phyloP scores from a whole-genome alignment of 768 basidiomycete species.

The Neoboletus brunneissimus region DNA sequence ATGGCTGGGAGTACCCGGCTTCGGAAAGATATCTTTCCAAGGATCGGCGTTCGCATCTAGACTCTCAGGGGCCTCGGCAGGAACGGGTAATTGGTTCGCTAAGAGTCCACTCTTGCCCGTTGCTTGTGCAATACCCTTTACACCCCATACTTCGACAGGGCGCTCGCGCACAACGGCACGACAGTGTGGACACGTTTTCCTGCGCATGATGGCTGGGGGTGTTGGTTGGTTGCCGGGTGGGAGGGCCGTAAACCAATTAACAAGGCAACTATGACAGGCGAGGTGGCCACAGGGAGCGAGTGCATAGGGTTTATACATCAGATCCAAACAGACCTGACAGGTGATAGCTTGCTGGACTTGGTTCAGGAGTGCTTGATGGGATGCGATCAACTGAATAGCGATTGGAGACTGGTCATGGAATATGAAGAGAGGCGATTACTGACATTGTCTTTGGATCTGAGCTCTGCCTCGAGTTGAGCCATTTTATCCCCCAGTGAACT shows the following conservation, averaged over 20 bases:
- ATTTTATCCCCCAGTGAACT: conserved; percentile 26
- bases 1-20: conserved; percentile 3
- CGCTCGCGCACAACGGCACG: conserved; percentile 41
- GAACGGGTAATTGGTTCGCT: conserved; percentile 21
- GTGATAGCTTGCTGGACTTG: conserved; percentile 62
- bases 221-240: conserved; percentile 26
- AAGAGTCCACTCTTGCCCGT: conserved; percentile 55
- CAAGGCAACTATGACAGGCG: conserved; percentile 67
- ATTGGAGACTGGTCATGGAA: not conserved
- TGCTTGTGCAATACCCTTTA: conserved; percentile 45
- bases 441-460: conserved; percentile 41
- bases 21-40: conserved; percentile 64
- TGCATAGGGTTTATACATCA: conserved; percentile 70
- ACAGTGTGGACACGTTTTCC: conserved; percentile 46
- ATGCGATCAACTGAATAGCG: conserved; percentile 42
- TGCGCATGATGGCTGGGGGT: conserved; percentile 32
- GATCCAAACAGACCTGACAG: conserved; percentile 78
- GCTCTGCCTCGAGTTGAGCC: conserved; percentile 43
- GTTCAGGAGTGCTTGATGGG: conserved; percentile 52
- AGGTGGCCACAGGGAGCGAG: conserved; percentile 76
- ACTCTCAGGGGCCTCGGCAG: conserved; percentile 27
- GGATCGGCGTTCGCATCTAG: conserved; percentile 44
- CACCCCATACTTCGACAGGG: conserved; percentile 47
- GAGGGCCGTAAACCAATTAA: conserved; percentile 69
- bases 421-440: conserved; percentile 8